phyloP scores from a whole-genome alignment of 2,329 filamentous ascomycete genomes.

The Pestalotiopsis sp. region DNA sequence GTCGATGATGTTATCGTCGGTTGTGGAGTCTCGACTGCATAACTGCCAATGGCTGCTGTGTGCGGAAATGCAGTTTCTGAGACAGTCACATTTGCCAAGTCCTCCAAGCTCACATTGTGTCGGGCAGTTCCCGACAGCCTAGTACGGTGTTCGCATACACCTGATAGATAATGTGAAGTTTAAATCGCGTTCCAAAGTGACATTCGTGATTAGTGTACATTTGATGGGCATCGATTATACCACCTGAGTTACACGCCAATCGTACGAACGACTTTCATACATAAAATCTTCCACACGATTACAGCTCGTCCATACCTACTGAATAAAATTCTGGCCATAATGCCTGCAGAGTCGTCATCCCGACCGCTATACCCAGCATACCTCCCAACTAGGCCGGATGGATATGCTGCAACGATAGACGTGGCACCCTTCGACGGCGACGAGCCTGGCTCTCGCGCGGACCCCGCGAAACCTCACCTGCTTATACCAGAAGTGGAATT shows the following conservation, averaged over 20 bases:
- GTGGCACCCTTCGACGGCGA: constrained; percentile 29
- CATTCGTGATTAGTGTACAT: no score
- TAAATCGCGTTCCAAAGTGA: no score
- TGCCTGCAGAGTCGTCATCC: constrained; percentile 20
- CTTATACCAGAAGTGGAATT: constrained; percentile 16
- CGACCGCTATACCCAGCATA: constrained; percentile 33
- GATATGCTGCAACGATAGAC: constrained; percentile 23
- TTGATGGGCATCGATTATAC: no score
- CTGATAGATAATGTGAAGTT: background rate
- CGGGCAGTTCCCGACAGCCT: background rate
- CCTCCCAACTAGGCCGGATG: constrained; percentile 33
- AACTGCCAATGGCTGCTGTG: constrained; percentile 12
- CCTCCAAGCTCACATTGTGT: background rate
- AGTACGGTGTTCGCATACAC: background rate
- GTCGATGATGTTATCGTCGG: constrained; percentile 3
- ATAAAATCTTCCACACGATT: no score
- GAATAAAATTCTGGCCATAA: background rate
- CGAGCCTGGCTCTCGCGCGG: constrained; percentile 32
- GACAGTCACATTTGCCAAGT: background rate
- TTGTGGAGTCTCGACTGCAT: background rate
- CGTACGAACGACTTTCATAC: no score
- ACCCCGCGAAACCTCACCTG: constrained; percentile 26
- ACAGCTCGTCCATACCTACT: no score
- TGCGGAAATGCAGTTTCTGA: background rate
- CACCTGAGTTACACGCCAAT: no score